phyloP scores from a whole-genome alignment of 257 asterid genomes.

The Ilex asprella region DNA sequence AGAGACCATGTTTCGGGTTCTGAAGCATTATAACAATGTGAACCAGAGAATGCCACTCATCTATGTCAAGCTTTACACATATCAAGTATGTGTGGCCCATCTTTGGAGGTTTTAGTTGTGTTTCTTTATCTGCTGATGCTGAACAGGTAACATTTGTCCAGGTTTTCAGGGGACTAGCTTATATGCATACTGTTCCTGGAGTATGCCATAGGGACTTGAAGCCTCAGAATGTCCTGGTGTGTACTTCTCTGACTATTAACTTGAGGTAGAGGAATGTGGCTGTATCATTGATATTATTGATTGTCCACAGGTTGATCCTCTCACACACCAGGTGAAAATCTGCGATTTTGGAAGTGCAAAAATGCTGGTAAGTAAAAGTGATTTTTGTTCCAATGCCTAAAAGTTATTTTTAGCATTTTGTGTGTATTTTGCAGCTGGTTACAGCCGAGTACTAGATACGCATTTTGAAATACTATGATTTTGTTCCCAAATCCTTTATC shows the following conservation, averaged over 20 bases:
- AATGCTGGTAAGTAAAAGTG: constrained; percentile 41
- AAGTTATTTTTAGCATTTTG: neutral
- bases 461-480: too few relatives aligned
- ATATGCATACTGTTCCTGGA: constrained; percentile 51
- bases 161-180: constrained; percentile 59
- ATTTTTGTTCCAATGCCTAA: neutral
- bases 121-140: neutral
- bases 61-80: constrained; percentile 23
- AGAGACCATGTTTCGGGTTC: constrained; percentile 18
- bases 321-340: constrained; percentile 59
- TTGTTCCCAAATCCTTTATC: too few relatives aligned
- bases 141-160: constrained; percentile 13
- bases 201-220: constrained; percentile 70
- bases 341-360: constrained; percentile 80
- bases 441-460: too few relatives aligned
- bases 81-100: constrained; percentile 11
- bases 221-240: constrained; percentile 66
- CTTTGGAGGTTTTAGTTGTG: neutral
- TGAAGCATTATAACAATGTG: constrained; percentile 20
- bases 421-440: too few relatives aligned
- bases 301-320: constrained; percentile 54
- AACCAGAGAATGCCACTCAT: constrained; percentile 23
- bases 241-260: neutral
- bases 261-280: neutral
- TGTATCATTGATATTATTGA: constrained; percentile 1